Percentiles rank a stretch among this genome's conserved stretches.
Evolutionary conservation across 2,329 filamentous ascomycete species (phyloP).

Genomic region (Hypoxylon sp.): DNA sequence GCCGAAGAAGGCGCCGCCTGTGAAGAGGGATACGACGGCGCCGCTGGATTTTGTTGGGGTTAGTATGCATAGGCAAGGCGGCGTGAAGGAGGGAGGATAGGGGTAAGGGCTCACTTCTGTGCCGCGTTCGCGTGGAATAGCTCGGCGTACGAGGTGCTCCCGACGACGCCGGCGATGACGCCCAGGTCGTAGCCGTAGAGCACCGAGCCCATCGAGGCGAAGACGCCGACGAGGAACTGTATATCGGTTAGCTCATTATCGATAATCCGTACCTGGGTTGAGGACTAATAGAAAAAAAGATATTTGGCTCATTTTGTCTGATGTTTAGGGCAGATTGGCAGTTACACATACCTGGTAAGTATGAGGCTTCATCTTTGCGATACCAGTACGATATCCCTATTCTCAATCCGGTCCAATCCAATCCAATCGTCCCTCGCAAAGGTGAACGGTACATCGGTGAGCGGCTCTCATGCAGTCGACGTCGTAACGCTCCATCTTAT

Average conservation of each 20-base stretch:
- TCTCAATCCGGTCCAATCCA: not conserved
- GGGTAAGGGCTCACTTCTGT: constrained; percentile 55
- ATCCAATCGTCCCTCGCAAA: constrained; percentile 3
- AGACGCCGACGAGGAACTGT: constrained; percentile 67
- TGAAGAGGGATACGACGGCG: constrained; percentile 83
- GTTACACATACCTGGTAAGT: constrained; percentile 50
- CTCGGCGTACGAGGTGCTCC: constrained; percentile 61
- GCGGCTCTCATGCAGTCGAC: constrained; percentile 3
- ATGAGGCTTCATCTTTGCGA: constrained; percentile 51
- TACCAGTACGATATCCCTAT: not conserved
- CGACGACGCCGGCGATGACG: constrained; percentile 67
- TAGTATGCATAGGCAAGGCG: constrained; percentile 19
- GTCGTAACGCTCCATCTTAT: constrained; percentile 19
- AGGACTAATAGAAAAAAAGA: not conserved
- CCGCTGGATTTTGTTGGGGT: constrained; percentile 61
- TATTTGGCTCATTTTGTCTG: not conserved
- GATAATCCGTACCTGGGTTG: not conserved
- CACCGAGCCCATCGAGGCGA: constrained; percentile 69
- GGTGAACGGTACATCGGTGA: constrained; percentile 16
- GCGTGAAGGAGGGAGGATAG: not conserved
- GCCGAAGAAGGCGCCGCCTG: constrained; percentile 76
- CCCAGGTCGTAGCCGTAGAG: constrained; percentile 70
- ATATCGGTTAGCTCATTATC: not conserved
- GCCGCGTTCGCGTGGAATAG: constrained; percentile 58
- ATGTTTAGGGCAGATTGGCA: not conserved